Percentiles rank a stretch among this genome's conserved stretches.
phyloP scores from a whole-genome alignment of 1,284 basidiomycete species.

The Psilocybe mexicana region DNA sequence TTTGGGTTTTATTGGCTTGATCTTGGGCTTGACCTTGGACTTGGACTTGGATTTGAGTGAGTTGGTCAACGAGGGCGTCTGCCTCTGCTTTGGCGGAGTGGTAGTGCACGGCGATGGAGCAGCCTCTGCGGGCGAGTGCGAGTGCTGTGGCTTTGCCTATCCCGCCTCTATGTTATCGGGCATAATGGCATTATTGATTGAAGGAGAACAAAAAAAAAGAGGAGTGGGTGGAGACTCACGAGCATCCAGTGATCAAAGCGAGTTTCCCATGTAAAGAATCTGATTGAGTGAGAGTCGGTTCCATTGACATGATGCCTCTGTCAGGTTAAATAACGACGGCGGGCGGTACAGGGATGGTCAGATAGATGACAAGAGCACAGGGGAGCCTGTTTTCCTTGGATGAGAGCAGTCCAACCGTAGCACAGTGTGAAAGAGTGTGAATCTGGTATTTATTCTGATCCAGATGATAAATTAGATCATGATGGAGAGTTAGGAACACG shows the following conservation, averaged over 20 bases:
- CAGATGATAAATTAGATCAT: too few species aligned
- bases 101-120: constrained; percentile 55
- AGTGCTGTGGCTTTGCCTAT: constrained; percentile 53
- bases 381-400: too few species aligned
- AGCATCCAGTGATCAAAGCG: constrained; percentile 43
- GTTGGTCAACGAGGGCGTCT: constrained; percentile 38
- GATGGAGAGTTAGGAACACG: too few species aligned
- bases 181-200: too few species aligned
- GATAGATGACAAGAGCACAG: background rate
- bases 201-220: too few species aligned
- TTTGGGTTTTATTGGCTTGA: too few species aligned
- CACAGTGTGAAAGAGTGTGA: too few species aligned
- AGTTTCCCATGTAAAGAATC: constrained; percentile 27
- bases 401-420: too few species aligned
- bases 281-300: background rate
- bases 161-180: too few species aligned
- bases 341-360: too few species aligned
- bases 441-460: too few species aligned
- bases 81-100: constrained; percentile 36
- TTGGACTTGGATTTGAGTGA: constrained; percentile 27
- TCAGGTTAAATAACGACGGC: too few species aligned
- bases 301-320: background rate
- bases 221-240: constrained; percentile 27
- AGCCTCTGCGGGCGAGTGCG: constrained; percentile 44
- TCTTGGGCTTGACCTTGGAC: constrained; percentile 27